phyloP scores from a whole-genome alignment of 495 filamentous ascomycete genomes.

The Hypoxylon subgilvum region DNA sequence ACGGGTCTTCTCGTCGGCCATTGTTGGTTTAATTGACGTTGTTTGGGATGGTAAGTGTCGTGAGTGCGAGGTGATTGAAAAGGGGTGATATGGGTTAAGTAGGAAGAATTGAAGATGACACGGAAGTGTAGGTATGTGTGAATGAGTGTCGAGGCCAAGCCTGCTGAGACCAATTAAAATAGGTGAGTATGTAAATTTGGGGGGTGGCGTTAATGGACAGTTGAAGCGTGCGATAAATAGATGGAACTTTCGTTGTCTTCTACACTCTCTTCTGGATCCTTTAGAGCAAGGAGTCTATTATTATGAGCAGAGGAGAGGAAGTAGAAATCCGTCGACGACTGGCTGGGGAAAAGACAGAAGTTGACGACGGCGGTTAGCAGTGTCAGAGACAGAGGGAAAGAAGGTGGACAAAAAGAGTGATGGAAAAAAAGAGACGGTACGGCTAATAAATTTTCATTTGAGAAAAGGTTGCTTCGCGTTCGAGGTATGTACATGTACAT shows the following conservation, averaged over 20 bases:
- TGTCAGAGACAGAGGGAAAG: slow-evolving; percentile 5
- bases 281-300: slow-evolving; percentile 8
- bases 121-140: slow-evolving; percentile 33
- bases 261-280: slow-evolving; percentile 29
- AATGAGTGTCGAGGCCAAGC: slow-evolving; percentile 43
- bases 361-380: slow-evolving; percentile 17
- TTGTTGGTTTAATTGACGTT: slow-evolving; percentile 41
- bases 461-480: slow-evolving; percentile 23
- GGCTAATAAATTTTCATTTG: slow-evolving; percentile 40
- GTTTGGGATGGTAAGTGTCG: slow-evolving; percentile 3
- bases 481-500: slow-evolving; percentile 3
- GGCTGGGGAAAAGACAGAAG: slow-evolving; percentile 22
- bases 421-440: slow-evolving; percentile 25
- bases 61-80: slow-evolving; percentile 51
- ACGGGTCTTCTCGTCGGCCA: slow-evolving; percentile 78
- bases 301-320: slow-evolving; percentile 19
- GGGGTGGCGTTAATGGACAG: slow-evolving; percentile 14
- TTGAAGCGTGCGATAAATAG: too few relatives aligned
- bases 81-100: slow-evolving; percentile 46
- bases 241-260: slow-evolving; percentile 8
- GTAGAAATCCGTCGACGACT: slow-evolving; percentile 27
- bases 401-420: slow-evolving; percentile 20
- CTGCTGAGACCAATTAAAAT: slow-evolving; percentile 40
- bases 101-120: slow-evolving; percentile 27
- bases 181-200: slow-evolving; percentile 5